Evolutionary conservation across 2,329 filamentous ascomycete genomes (phyloP).

Genomic region (Aspergillus pseudoterreus): DNA sequence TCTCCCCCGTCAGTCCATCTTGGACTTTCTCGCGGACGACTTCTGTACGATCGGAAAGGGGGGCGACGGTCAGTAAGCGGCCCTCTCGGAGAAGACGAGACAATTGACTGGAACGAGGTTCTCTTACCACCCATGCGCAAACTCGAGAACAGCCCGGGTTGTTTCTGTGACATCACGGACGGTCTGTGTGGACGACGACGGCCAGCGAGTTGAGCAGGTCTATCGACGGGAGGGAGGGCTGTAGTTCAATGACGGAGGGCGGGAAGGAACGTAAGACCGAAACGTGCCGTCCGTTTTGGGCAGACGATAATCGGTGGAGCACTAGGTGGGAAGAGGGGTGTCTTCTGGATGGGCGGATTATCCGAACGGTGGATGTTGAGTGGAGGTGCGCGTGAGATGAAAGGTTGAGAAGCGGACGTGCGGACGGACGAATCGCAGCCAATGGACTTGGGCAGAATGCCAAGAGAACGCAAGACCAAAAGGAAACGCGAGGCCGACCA

Average conservation of each 20-base stretch:
- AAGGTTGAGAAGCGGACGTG: slow-evolving; percentile 28
- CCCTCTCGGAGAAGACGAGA: slow-evolving; percentile 8
- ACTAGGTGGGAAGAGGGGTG: slow-evolving; percentile 27
- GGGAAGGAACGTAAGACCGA: slow-evolving; percentile 33
- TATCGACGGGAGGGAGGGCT: slow-evolving; percentile 43
- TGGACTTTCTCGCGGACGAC: slow-evolving; percentile 98
- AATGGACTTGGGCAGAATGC: slow-evolving; percentile 21
- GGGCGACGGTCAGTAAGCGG: slow-evolving; percentile 14
- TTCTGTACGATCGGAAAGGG: slow-evolving; percentile 54
- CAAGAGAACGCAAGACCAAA: slow-evolving; percentile 22
- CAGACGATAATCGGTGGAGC: slow-evolving; percentile 32
- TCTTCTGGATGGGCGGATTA: slow-evolving; percentile 31
- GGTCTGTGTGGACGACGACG: slow-evolving; percentile 20
- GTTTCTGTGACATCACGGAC: slow-evolving; percentile 76
- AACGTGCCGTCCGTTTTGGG: slow-evolving; percentile 55
- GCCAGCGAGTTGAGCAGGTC: slow-evolving; percentile 18
- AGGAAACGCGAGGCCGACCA: slow-evolving; percentile 9
- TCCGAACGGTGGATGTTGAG: slow-evolving; percentile 30
- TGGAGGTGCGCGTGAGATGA: slow-evolving; percentile 31
- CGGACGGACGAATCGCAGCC: slow-evolving; percentile 22
- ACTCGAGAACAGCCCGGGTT: slow-evolving; percentile 81
- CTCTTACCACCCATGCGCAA: slow-evolving; percentile 95
- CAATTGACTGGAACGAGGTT: slow-evolving; percentile 17
- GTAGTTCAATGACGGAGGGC: slow-evolving; percentile 45
- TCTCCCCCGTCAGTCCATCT: slow-evolving; percentile 95